A percentile compares a stretch with the other conserved stretches of the same genome.
phyloP scores from a whole-genome alignment of 495 filamentous ascomycete genomes.

The Aspergillus bertholletiae region DNA sequence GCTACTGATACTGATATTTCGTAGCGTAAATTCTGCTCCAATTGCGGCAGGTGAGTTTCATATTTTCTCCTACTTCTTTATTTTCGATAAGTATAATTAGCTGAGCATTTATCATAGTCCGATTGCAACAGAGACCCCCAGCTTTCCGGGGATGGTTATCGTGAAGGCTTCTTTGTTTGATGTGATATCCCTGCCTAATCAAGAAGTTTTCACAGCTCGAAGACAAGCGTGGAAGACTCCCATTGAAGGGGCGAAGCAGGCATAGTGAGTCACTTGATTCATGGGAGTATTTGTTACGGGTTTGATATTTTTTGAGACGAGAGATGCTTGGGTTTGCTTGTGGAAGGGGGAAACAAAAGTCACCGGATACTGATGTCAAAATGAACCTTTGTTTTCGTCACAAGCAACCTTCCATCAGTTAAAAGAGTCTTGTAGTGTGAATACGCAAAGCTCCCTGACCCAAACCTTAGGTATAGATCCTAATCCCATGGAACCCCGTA shows the following conservation, averaged over 20 bases:
- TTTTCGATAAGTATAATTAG: not conserved
- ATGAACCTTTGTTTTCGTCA: no score
- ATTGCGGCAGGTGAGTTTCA: not conserved
- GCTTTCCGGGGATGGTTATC: not conserved
- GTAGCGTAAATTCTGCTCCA: conserved; percentile 1
- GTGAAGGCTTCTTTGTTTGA: conserved; percentile 4
- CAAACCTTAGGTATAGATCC: no score
- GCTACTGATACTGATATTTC: not conserved
- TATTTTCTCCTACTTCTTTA: not conserved
- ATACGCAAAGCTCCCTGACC: no score
- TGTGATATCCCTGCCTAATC: not conserved
- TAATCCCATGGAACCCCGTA: no score
- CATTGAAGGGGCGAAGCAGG: not conserved
- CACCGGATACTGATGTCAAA: no score
- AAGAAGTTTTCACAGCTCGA: conserved; percentile 2
- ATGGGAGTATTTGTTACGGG: not conserved
- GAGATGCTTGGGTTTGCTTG: no score
- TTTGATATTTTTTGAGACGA: not conserved
- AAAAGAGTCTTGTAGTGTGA: no score
- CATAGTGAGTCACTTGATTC: no score
- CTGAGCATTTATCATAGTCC: not conserved
- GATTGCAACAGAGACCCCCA: not conserved
- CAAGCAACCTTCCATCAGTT: no score
- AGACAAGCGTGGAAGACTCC: not conserved
- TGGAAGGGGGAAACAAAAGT: no score